Conservation (phyloP, 208 protist genomes). For the Acanthamoeba royreba region DNA sequence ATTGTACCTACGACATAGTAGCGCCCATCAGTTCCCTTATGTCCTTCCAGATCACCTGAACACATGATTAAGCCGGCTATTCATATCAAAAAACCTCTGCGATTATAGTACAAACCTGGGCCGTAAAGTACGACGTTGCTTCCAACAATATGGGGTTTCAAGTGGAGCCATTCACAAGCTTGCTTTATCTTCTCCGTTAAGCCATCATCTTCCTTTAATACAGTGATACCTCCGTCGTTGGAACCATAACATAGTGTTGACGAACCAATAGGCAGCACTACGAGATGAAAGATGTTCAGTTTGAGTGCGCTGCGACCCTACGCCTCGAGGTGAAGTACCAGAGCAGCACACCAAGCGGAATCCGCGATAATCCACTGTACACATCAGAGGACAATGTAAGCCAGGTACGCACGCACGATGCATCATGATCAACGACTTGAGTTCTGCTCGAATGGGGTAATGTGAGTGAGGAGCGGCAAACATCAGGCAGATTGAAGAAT, state of each 20-base stretch:
- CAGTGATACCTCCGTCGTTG: slow-evolving; percentile 25
- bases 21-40: slow-evolving; percentile 6
- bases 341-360: slow-evolving; percentile 45
- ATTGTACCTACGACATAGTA: slow-evolving; percentile 31
- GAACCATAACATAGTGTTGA: slow-evolving; percentile 33
- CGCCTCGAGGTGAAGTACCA: not conserved
- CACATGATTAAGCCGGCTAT: not conserved
- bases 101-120: not conserved
- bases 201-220: not conserved
- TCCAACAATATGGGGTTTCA: not conserved
- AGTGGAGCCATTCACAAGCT: not conserved
- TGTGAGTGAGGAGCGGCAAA: not conserved
- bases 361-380: slow-evolving; percentile 14
- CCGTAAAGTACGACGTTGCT: not conserved
- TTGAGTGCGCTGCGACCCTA: not conserved
- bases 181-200: not conserved
- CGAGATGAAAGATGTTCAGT: not conserved
- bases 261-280: slow-evolving; percentile 24
- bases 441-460: not conserved
- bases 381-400: slow-evolving; percentile 22
- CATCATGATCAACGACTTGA: slow-evolving; percentile 43
- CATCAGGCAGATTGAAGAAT: not conserved
- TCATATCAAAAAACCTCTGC: not conserved
- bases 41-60: slow-evolving; percentile 35
- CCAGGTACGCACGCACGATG: not conserved